phyloP scores from a whole-genome alignment of 371 early-diverging fungal genomes.

The Zychaea mexicana region DNA sequence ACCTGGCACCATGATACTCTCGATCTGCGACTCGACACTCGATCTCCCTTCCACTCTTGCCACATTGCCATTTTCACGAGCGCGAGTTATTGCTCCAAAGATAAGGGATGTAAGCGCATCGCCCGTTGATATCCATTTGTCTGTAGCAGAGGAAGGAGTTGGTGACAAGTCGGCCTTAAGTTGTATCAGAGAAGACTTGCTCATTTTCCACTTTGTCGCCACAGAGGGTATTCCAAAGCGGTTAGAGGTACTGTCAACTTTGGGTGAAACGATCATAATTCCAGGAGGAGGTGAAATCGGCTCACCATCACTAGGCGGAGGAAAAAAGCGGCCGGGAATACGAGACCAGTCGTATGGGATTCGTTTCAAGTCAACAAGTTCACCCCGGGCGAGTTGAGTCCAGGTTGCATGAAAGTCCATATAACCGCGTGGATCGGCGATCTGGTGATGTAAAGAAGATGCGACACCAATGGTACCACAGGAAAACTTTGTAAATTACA shows the following conservation, averaged over 20 bases:
- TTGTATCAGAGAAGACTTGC: conserved; percentile 24
- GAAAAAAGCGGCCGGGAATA: conserved; percentile 36
- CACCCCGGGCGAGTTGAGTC: conserved; percentile 33
- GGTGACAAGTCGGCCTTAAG: conserved; percentile 38
- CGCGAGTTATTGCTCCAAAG: conserved; percentile 38
- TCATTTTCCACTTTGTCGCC: conserved; percentile 30
- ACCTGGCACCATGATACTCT: conserved; percentile 39
- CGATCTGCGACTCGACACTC: conserved; percentile 17
- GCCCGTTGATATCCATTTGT: conserved; percentile 42
- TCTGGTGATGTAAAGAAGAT: conserved; percentile 39
- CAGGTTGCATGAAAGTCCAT: conserved; percentile 43
- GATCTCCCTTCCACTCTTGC: conserved; percentile 37
- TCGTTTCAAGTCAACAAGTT: conserved; percentile 26
- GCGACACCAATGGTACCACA: conserved; percentile 42
- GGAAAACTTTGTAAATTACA: conserved; percentile 27
- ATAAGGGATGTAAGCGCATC: conserved; percentile 44
- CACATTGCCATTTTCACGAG: conserved; percentile 28
- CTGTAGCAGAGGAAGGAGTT: not conserved
- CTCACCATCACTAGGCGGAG: conserved; percentile 8
- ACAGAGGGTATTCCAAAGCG: conserved; percentile 31
- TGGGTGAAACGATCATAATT: too few relatives aligned
- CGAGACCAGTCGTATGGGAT: conserved; percentile 40
- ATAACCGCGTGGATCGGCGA: conserved; percentile 34
- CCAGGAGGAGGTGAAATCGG: not conserved
- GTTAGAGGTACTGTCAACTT: conserved; percentile 13